Evolutionary conservation across 2,329 filamentous ascomycete genomes (phyloP), one percentile per base, ranked within the genome.

Genomic region (Pyrenophora graminea): DNA sequence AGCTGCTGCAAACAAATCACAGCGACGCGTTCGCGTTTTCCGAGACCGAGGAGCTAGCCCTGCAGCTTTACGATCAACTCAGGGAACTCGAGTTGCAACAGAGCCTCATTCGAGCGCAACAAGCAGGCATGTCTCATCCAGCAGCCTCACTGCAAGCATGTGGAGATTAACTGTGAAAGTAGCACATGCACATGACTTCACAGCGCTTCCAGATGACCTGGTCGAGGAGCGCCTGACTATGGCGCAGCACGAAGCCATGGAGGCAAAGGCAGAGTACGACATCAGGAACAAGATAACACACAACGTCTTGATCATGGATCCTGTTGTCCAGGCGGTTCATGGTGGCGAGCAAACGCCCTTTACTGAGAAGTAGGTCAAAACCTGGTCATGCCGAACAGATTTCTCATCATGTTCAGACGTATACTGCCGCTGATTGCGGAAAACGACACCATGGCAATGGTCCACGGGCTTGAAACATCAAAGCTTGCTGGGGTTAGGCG

Each of bases 301-400:
- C 55, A 85, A 81, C 39, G 84, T 90, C 45, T 74, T 94, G 59
- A 84, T 85, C 61, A 85, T 86, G 49, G 87, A 90, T 63, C 90
- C 91, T 6, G 85, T 89, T 34, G 77, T 95, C 50, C 90, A 89
- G 65, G 87, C 90, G 6, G 85, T 93, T 33, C 89, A 95, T 69
- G 77, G 82, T 53, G 85, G 85, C 37, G 82, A 82, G 10, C 80
- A 83, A 53, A 82, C 84, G 15, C 83, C 84, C 2, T 82, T 83
- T 38, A 78, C 86, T 45, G 89, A 94, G 74, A 83, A 85, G 89
- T 90, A 79, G 45, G 70, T 58, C 40, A 21, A 18, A 10, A n/a
- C 6, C 3, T 8, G 8, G 10, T 7, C 6, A 17, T 18, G 5
- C 27, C 13, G 19, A 34, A 41, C 31, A 30, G 36, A 17, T 15